Conservation (phyloP, 2,329 filamentous ascomycete species). For the Xylaria sp. region DNA sequence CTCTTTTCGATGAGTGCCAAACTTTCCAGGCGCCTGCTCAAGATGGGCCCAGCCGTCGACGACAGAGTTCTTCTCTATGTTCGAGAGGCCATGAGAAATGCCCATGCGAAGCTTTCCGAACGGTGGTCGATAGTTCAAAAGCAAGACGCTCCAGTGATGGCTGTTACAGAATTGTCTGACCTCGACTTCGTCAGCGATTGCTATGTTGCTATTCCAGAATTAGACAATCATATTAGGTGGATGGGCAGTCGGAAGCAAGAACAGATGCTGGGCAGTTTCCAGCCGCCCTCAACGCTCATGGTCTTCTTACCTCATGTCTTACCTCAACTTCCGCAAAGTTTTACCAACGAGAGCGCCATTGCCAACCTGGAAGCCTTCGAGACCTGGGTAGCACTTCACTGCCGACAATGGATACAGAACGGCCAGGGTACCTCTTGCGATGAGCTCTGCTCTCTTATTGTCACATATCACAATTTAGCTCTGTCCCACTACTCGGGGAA, state of each 20-base stretch:
- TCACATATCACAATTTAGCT: slow-evolving; percentile 17
- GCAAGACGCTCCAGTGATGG: slow-evolving; percentile 34
- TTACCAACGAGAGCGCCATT: slow-evolving; percentile 5
- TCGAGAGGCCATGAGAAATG: background rate
- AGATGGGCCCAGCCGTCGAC: background rate
- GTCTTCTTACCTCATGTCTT: background rate
- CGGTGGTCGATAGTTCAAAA: slow-evolving; percentile 17
- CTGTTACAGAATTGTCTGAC: background rate
- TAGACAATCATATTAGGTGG: slow-evolving; percentile 24
- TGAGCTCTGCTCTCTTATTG: slow-evolving; percentile 18
- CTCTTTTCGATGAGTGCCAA: slow-evolving; percentile 24
- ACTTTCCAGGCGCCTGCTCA: slow-evolving; percentile 18
- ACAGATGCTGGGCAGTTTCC: background rate
- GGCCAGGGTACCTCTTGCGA: background rate
- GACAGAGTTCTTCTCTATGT: background rate
- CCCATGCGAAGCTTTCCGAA: slow-evolving; percentile 4
- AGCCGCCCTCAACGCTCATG: slow-evolving; percentile 18
- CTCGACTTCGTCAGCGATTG: slow-evolving; percentile 9
- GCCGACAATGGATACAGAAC: slow-evolving; percentile 9
- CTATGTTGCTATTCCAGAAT: slow-evolving; percentile 12
- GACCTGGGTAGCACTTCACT: slow-evolving; percentile 54
- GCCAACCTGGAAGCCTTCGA: slow-evolving; percentile 56
- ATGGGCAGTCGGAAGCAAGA: slow-evolving; percentile 9
- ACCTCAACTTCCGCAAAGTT: slow-evolving; percentile 8
- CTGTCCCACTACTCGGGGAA: slow-evolving; percentile 11